Evolutionary conservation across 2,329 filamentous ascomycete genomes (phyloP), one percentile per base, ranked within the genome.

Genomic region (Ustulina deusta): DNA sequence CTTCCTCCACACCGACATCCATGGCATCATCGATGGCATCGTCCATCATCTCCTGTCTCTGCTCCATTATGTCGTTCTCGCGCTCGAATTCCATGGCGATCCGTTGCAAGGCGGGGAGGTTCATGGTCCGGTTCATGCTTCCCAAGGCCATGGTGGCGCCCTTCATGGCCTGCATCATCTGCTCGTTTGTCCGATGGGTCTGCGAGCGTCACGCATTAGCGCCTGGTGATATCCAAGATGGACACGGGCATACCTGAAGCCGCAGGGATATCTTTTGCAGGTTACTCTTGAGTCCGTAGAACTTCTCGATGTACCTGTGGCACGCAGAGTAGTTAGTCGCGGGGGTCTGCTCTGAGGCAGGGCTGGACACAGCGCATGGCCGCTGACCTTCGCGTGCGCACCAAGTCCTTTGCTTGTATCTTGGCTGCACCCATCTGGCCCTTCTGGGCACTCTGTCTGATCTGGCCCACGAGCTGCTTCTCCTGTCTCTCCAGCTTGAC

Each of bases 131-230:
- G 81, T 99, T 99, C 96, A 99, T 99, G 83, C 92, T 97, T 62
- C 94, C 94, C 7, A 99, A 85, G 2, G 97, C 90, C 81, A 91
- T 90, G 1, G 96, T 98, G 4, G 96, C 96, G 38, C 96, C 96
- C 81, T 97, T 99, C 96, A 99, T 98, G 9, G 94, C 96, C 81
- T 97, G 93, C 94, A 97, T 97, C 96, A 99, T 99, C 81, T 98
- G 95, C 80, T 99, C 96, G 81, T 99, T 99, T 73, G 94, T 97
- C 72, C 96, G 90, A 72, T 98, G 95, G 57, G 96, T 99, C 93
- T 97, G 75, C 20, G 48, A 51, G 32, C n/a, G 20, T 4, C 38
- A 22, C 5, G 10, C 5, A 29, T 68, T 56, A 68, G 71, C 44
- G 10, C 65, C 20, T 32, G 25, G 10, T 20, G 7, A 32, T 29